Evolutionary conservation across 2,329 filamentous ascomycete genomes (phyloP), one percentile per base, ranked within the genome.

Genomic region (Westerdykella sp.): DNA sequence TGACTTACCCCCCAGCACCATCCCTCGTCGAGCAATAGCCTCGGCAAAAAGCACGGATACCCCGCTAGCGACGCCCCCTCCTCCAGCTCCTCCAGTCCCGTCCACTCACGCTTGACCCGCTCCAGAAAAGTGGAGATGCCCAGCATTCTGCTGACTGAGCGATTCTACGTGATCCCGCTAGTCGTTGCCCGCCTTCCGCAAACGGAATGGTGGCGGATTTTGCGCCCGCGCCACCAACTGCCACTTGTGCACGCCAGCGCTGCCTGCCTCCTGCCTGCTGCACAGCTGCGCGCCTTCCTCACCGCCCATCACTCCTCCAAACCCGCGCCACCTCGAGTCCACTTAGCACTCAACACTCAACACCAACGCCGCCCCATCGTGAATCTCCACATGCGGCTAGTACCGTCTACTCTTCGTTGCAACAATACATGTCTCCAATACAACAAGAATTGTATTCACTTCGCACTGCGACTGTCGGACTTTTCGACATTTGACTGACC

Each of bases 181-280:
- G 34, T 37, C 37, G 35, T 41, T 47, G 38, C 44, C 50, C 54
- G 50, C 54, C 54, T 57, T 37, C 54, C 49, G 39, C 21, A 39
- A 15, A 13, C 39, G 16, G 46, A 16, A 22, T 48, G 43, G 46
- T 10, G 16, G 31, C n/a, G 10, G 11, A 32, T 23, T 37, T 13
- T 34, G 30, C 22, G 35, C 15, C 34, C 28, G 25, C 23, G 34
- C 34, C 34, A 35, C 31, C 34, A 39, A 31, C 42, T 42, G 46
- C 48, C 46, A 44, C 41, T 45, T 47, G 48, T 28, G 25, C 52
- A 53, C 52, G 11, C 34, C 16, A 35, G 34, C 34, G 10, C 25
- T 12, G 25, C 4, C 7, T 28, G 11, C 25, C 11, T 36, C 7
- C 25, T 28, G 18, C 18, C 18, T 21, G 4, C 18, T 21, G 18